Base-by-base conservation (phyloP, 2,329 filamentous ascomycete genomes). In the Purpureocillium takamizusanense region DNA sequence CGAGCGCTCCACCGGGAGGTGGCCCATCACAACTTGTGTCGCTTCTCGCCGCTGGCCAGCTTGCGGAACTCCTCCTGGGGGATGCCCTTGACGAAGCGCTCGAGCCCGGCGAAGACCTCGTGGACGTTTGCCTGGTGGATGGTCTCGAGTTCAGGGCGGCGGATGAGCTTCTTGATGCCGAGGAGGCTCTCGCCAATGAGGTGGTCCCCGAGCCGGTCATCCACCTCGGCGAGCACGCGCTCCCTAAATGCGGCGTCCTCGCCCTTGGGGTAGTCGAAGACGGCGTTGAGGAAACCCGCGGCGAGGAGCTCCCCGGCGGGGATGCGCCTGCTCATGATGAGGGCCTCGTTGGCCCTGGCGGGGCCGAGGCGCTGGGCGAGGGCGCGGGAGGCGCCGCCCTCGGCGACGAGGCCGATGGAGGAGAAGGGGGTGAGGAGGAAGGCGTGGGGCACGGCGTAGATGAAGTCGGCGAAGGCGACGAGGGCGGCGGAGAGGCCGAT, bases 391-490 rank as follows among this genome's bases (percentile, higher is more conserved):
- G 88, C 80, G 34, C 83, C 86, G 31, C 90, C 92, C 65, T 97
- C 92, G 39, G 88, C 76, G 1, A 97, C 89, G 1, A 98, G 76
- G 1, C 92, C 90, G 1, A 97, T 74, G 1, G 85, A 90, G 4
- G 81, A 83, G 64, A 97, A 97, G 4, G 92, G 92, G 1, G 89
- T 95, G 18, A 97, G 78, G 18, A 97, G 70, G 63, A 87, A 98
- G 23, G 88, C 68, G 49, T 83, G 74, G 0, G 89, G 88, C 0
- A 83, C 72, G 55, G 76, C 81, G 70, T 97, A 97, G 59, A 97
- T 76, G 67, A 97, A 97, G 68, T 97, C 92, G 17, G 85, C 85
- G 59, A 86, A 84, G 21, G 81, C 81, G 41, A 87, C 69, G 1
- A 97, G 65, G 0, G 90, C 89, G 1, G 90, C 92, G 2, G 83